phyloP scores from a whole-genome alignment of 169 alveolate species.

The Babesia bovis region DNA sequence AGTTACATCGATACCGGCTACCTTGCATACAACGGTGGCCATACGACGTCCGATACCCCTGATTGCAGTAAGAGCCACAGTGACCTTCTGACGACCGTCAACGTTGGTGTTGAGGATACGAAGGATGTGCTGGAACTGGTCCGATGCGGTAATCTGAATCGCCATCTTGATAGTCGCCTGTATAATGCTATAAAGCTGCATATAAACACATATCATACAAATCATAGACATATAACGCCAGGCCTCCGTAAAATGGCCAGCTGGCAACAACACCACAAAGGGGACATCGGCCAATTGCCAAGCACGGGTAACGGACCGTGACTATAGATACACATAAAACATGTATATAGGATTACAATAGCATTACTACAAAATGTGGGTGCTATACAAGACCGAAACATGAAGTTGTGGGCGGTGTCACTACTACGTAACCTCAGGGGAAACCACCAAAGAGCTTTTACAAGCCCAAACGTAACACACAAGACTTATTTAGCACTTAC shows the following conservation, averaged over 20 bases:
- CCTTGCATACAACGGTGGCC: constrained; percentile 94
- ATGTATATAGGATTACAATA: too few relatives aligned
- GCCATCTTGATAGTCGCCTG: constrained; percentile 64
- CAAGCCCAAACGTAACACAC: too few relatives aligned
- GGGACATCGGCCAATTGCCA: background rate
- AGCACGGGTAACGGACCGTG: too few relatives aligned
- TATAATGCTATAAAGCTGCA: background rate
- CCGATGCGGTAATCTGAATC: constrained; percentile 73
- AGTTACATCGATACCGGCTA: constrained; percentile 94
- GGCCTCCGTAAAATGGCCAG: background rate
- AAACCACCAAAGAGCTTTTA: too few relatives aligned
- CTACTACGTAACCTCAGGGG: too few relatives aligned
- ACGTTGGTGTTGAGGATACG: constrained; percentile 99
- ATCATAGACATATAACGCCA: background rate
- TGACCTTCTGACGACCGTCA: constrained; percentile 97
- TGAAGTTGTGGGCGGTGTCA: too few relatives aligned
- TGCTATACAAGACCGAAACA: too few relatives aligned
- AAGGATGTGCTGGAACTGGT: constrained; percentile 95
- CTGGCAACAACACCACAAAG: constrained; percentile 18
- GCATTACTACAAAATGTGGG: too few relatives aligned
- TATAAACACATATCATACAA: too few relatives aligned
- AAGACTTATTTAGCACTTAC: too few relatives aligned
- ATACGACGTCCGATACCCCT: constrained; percentile 98
- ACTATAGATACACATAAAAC: too few relatives aligned
- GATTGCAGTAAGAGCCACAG: constrained; percentile 95